Evolutionary conservation across 495 filamentous ascomycete species (phyloP).

Genomic region (Aspergillus funiculosus): DNA sequence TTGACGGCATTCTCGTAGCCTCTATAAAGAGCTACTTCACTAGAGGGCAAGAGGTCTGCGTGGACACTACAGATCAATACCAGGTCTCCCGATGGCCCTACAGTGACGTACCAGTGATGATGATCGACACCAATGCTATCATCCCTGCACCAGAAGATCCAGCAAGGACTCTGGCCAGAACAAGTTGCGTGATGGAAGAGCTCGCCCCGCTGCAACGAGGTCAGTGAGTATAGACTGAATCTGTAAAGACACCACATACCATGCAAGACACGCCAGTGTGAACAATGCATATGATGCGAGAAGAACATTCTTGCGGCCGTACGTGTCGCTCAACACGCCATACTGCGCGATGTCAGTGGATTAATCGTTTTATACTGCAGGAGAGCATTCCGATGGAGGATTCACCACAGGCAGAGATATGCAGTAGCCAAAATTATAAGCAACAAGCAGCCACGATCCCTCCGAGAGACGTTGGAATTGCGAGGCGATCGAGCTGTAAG

Average conservation of each 20-base stretch:
- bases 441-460: constrained; percentile 31
- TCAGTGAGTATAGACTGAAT: not conserved
- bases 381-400: not conserved
- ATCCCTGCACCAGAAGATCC: constrained; percentile 29
- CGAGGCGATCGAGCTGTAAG: constrained; percentile 30
- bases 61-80: too few species aligned
- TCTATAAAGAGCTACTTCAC: constrained; percentile 23
- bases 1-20: constrained; percentile 26
- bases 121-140: constrained; percentile 22
- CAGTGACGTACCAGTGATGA: constrained; percentile 25
- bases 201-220: constrained; percentile 19
- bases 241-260: constrained; percentile 24
- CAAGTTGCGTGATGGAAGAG: constrained; percentile 17
- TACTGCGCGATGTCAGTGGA: constrained; percentile 16
- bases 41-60: constrained; percentile 24
- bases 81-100: too few species aligned
- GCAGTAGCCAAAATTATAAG: constrained; percentile 33
- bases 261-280: constrained; percentile 26
- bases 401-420: constrained; percentile 32
- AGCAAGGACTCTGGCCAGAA: constrained; percentile 22
- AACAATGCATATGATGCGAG: constrained; percentile 30
- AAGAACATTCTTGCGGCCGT: constrained; percentile 28
- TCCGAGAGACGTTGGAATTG: constrained; percentile 25
- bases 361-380: not conserved
- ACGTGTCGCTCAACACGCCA: constrained; percentile 25